Evolutionary conservation across 2,329 filamentous ascomycete species (phyloP).

Genomic region (Alternaria sp.): DNA sequence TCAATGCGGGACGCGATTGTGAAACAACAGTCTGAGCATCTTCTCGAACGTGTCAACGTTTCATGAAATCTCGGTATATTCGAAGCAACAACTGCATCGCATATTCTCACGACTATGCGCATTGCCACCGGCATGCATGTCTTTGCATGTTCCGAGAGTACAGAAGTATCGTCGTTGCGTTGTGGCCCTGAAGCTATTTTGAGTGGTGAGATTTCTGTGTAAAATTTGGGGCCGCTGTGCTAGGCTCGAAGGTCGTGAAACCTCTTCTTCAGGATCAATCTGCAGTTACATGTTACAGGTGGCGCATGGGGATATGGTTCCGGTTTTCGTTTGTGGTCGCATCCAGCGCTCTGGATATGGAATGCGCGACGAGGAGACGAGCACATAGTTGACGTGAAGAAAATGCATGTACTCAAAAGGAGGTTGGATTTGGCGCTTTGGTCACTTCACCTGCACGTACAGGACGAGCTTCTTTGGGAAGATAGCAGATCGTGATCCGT

Average conservation of each 20-base stretch:
- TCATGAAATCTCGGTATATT: conserved; percentile 32
- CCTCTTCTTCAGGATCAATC: conserved; percentile 13
- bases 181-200: conserved; percentile 1
- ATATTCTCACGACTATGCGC: conserved; percentile 4
- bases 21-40: conserved; percentile 33
- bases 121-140: background rate
- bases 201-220: background rate
- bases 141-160: conserved; percentile 9
- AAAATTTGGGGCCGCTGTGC: conserved; percentile 20
- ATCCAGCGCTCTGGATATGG: conserved; percentile 29
- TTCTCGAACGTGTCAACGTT: conserved; percentile 36
- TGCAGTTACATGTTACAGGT: conserved; percentile 30
- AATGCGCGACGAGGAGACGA: conserved; percentile 25
- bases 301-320: conserved; percentile 21
- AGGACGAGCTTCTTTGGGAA: conserved; percentile 4
- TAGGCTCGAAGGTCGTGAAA: conserved; percentile 28
- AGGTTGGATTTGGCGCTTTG: conserved; percentile 9
- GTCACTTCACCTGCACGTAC: conserved; percentile 14
- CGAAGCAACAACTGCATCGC: conserved; percentile 19
- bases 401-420: conserved; percentile 17
- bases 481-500: conserved; percentile 15
- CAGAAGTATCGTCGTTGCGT: conserved; percentile 7
- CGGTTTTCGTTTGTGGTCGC: conserved; percentile 25
- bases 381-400: conserved; percentile 20
- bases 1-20: conserved; percentile 23